Evolutionary conservation across 2,329 filamentous ascomycete genomes (phyloP).

Genomic region (Pseudocercospora fuligena): DNA sequence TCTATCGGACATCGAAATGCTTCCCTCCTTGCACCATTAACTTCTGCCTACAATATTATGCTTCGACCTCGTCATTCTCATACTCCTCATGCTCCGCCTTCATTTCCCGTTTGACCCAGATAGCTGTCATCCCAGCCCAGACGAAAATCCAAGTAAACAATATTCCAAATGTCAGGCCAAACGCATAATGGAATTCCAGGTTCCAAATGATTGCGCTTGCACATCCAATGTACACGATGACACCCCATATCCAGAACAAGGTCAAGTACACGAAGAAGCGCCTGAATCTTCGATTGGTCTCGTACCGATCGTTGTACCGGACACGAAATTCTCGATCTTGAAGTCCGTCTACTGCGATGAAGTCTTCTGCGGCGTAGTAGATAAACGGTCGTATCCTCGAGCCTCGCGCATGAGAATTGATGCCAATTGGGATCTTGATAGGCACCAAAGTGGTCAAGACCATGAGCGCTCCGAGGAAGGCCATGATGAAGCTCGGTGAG

Average conservation of each 20-base stretch:
- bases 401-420: conserved; percentile 40
- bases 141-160: conserved; percentile 38
- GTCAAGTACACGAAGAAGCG: conserved; percentile 38
- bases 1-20: conserved; percentile 4
- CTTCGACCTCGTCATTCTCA: conserved; percentile 33
- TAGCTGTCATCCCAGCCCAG: conserved; percentile 32
- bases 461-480: conserved; percentile 38
- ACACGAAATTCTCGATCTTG: conserved; percentile 40
- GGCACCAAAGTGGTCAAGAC: conserved; percentile 37
- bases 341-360: conserved; percentile 40
- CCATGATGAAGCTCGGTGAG: conserved; percentile 40
- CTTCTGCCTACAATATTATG: conserved; percentile 15
- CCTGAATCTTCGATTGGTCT: conserved; percentile 36
- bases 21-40: neutral
- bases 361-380: conserved; percentile 42
- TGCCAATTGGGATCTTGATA: conserved; percentile 39
- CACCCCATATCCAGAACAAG: conserved; percentile 38
- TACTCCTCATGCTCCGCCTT: conserved; percentile 36
- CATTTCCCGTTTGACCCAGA: conserved; percentile 39
- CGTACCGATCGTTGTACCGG: conserved; percentile 41
- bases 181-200: conserved; percentile 38
- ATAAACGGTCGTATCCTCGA: conserved; percentile 38
- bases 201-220: conserved; percentile 41
- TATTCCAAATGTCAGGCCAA: conserved; percentile 36
- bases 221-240: conserved; percentile 36